These are phyloP conservation scores for Brassica incana DNA, from an alignment of 345 rosid species.

Conservation along the genomic window DNA sequence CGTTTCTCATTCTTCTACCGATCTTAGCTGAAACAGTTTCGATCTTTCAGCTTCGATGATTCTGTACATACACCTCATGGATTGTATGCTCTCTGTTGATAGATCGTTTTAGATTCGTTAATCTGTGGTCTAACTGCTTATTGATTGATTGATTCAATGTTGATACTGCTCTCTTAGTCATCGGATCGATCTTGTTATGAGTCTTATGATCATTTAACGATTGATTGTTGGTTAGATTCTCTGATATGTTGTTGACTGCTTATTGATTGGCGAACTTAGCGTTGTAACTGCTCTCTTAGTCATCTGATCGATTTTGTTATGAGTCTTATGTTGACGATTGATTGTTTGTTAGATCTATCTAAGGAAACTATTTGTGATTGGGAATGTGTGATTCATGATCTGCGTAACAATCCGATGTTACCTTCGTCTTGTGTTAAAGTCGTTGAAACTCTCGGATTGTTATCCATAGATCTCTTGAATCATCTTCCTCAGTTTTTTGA, in stretches of 20 bases:
- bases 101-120: too few species aligned
- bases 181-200: neutral
- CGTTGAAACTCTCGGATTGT: neutral
- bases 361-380: neutral
- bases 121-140: neutral
- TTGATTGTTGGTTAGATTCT: too few species aligned
- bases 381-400: neutral
- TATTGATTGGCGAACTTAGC: too few species aligned
- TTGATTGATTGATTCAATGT: too few species aligned
- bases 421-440: neutral
- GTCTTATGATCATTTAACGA: too few species aligned
- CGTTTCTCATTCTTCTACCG: neutral
- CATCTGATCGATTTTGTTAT: too few species aligned
- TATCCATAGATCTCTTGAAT: neutral
- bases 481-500: too few species aligned
- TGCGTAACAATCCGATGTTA: neutral
- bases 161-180: neutral
- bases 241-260: too few species aligned
- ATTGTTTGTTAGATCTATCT: neutral
- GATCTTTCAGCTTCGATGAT: neutral
- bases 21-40: neutral
- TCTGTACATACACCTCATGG: neutral
- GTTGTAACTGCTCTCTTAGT: too few species aligned
- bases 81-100: too few species aligned
- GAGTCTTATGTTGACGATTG: neutral